Evolutionary conservation across 2,329 filamentous ascomycete species (phyloP).

Genomic region (Mariannaea elegans): DNA sequence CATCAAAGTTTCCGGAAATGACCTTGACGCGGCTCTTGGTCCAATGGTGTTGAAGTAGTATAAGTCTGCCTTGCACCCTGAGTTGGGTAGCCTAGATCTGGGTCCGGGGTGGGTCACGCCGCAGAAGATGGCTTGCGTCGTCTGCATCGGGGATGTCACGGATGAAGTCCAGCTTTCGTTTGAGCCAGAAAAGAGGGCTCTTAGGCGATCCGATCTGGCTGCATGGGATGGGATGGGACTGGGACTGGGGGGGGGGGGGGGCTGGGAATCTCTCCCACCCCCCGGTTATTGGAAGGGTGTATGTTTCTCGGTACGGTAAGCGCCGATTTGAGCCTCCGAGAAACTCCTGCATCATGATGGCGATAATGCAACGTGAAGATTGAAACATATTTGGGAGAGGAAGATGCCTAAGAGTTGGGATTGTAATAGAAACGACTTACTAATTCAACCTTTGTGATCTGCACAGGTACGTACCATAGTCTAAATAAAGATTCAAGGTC

Average conservation of each 20-base stretch:
- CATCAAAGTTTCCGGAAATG: constrained; percentile 31
- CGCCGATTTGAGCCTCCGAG: constrained; percentile 35
- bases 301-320: constrained; percentile 28
- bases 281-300: not conserved
- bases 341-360: constrained; percentile 8
- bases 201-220: constrained; percentile 39
- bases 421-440: no score
- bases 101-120: constrained; percentile 29
- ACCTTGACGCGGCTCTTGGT: constrained; percentile 36
- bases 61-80: constrained; percentile 38
- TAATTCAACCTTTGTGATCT: not conserved
- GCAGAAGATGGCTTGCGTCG: constrained; percentile 32
- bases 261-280: constrained; percentile 13
- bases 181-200: constrained; percentile 28
- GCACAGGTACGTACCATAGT: not conserved
- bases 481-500: constrained; percentile 1
- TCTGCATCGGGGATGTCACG: constrained; percentile 26
- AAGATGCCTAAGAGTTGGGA: no score
- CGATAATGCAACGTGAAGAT: not conserved
- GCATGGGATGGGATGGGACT: constrained; percentile 26
- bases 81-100: constrained; percentile 18
- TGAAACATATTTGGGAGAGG: no score
- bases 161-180: constrained; percentile 10
- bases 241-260: constrained; percentile 20
- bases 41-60: constrained; percentile 37